These are phyloP conservation scores for Pythium sp. DNA, from an alignment of 352 stramenopile genomes.

Conservation along the genomic window DNA sequence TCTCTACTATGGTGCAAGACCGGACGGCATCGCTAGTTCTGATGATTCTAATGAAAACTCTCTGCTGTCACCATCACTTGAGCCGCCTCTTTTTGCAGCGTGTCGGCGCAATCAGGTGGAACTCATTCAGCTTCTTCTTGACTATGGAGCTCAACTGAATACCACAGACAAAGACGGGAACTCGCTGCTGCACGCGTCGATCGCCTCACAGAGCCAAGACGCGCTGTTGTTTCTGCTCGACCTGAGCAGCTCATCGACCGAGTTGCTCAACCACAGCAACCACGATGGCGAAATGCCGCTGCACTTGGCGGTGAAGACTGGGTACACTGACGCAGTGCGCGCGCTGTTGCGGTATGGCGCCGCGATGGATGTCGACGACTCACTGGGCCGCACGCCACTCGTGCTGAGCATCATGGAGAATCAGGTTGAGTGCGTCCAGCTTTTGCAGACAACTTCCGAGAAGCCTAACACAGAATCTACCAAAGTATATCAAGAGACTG, in stretches of 20 bases:
- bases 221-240: constrained; percentile 75
- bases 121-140: constrained; percentile 46
- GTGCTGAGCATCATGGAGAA: constrained; percentile 74
- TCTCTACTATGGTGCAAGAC: constrained; percentile 45
- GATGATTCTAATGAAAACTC: neutral
- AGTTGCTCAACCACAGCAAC: constrained; percentile 87
- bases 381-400: constrained; percentile 53
- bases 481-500: neutral
- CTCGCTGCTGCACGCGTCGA: constrained; percentile 78
- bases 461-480: neutral
- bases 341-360: constrained; percentile 43
- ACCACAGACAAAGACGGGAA: constrained; percentile 80
- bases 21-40: constrained; percentile 19
- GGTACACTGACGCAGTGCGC: constrained; percentile 38
- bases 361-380: constrained; percentile 45
- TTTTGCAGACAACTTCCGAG: constrained; percentile 33
- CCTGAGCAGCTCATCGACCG: constrained; percentile 17
- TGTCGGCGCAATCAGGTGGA: constrained; percentile 36
- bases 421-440: constrained; percentile 57
- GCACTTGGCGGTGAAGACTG: constrained; percentile 76
- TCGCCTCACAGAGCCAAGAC: constrained; percentile 76
- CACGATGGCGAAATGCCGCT: constrained; percentile 85
- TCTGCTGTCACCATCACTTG: neutral
- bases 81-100: constrained; percentile 40
- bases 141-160: constrained; percentile 62